Conservation (phyloP, 2,329 filamentous ascomycete species). For the Clonostachys sp. region DNA sequence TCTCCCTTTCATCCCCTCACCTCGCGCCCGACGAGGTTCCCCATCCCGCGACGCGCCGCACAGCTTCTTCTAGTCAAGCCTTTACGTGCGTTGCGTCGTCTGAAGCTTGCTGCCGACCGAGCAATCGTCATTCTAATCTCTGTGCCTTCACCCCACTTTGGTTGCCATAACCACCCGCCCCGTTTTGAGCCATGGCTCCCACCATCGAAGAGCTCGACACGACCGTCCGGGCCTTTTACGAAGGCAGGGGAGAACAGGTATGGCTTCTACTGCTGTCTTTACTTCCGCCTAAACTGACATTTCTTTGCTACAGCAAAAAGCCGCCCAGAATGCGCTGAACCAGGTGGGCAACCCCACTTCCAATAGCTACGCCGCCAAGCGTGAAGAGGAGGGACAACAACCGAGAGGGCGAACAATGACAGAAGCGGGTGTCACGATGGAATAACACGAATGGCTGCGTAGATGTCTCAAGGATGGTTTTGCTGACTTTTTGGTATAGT, state of each 20-base stretch:
- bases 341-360: constrained; percentile 57
- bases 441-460: no score
- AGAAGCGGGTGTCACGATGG: no score
- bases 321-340: constrained; percentile 87
- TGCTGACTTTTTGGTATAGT: constrained; percentile 46
- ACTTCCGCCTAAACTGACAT: constrained; percentile 27
- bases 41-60: neutral
- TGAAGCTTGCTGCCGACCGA: neutral
- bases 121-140: neutral
- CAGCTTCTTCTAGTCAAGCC: neutral
- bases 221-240: constrained; percentile 95
- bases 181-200: constrained; percentile 51
- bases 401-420: no score
- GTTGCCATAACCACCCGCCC: constrained; percentile 8
- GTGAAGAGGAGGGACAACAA: no score
- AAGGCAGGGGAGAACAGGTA: constrained; percentile 91
- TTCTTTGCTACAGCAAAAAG: constrained; percentile 72
- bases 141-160: neutral
- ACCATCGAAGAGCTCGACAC: constrained; percentile 92
- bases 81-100: constrained; percentile 1
- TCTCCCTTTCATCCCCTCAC: neutral
- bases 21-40: neutral
- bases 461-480: no score
- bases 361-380: neutral
- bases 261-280: constrained; percentile 23